Percentiles rank a stretch among this genome's conserved stretches.
Conservation (phyloP, 2,329 filamentous ascomycete genomes). For the Aspergillus floridensis region DNA sequence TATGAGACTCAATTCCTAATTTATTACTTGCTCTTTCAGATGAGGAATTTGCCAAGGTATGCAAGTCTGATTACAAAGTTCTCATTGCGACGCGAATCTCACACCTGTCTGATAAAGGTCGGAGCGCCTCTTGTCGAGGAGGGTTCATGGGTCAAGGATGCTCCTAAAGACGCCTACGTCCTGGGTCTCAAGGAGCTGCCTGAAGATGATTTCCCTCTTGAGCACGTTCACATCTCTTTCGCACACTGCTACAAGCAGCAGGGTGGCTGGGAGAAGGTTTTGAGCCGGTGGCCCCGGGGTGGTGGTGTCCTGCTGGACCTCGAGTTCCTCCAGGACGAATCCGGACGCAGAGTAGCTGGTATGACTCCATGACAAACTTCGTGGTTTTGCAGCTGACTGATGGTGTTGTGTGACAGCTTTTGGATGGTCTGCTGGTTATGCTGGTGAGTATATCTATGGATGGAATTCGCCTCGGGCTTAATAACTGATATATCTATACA, state of each 20-base stretch:
- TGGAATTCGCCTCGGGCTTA: background rate
- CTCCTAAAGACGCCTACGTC: constrained; percentile 66
- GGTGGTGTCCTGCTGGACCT: constrained; percentile 78
- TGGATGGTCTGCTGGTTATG: constrained; percentile 71
- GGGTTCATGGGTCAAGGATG: constrained; percentile 64
- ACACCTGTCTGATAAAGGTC: constrained; percentile 37
- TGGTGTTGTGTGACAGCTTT: constrained; percentile 33
- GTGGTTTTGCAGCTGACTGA: constrained; percentile 5
- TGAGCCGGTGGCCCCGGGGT: constrained; percentile 75
- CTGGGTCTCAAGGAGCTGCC: constrained; percentile 76
- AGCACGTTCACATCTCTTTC: constrained; percentile 71
- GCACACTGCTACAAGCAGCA: constrained; percentile 76
- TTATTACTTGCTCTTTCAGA: constrained; percentile 19
- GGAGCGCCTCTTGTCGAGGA: constrained; percentile 65
- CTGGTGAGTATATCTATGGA: constrained; percentile 37
- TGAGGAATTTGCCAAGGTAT: constrained; percentile 37
- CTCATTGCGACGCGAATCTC: background rate
- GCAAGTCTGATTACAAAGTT: background rate
- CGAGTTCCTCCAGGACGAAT: constrained; percentile 77
- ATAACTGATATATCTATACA: constrained; percentile 14
- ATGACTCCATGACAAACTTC: constrained; percentile 7
- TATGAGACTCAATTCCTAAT: background rate
- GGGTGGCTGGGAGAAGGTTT: constrained; percentile 72
- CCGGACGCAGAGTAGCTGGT: constrained; percentile 56
- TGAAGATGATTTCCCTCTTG: constrained; percentile 66